phyloP scores from a whole-genome alignment of 202 grass and related monocot species.

The Panicum virgatum region DNA sequence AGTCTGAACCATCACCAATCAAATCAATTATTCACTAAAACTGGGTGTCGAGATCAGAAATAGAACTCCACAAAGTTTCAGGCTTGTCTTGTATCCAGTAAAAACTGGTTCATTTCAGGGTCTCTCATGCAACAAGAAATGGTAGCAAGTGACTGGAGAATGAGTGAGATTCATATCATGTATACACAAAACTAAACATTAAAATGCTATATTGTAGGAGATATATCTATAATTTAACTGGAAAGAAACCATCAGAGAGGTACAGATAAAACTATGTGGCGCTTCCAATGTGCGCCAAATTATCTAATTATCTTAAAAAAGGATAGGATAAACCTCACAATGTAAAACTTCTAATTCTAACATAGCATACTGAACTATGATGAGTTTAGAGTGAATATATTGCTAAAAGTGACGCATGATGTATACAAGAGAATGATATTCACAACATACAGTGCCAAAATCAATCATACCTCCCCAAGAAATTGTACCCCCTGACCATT shows the following conservation, averaged over 20 bases:
- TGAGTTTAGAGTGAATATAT: constrained; percentile 1
- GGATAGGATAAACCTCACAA: not conserved
- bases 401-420: not conserved
- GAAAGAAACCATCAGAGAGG: constrained; percentile 6
- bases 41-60: not conserved
- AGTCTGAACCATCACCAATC: not conserved
- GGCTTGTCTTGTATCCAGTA: not conserved
- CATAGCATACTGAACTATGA: not conserved
- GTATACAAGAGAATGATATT: not conserved
- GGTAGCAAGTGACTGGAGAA: constrained; percentile 2
- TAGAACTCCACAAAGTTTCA: constrained; percentile 21
- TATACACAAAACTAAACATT: constrained; percentile 3
- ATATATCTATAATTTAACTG: not conserved
- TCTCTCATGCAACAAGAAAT: not conserved
- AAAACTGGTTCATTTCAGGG: not conserved
- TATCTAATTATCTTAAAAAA: constrained; percentile 16
- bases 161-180: not conserved
- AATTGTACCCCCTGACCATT: constrained; percentile 71
- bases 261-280: constrained; percentile 1
- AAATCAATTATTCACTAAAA: not conserved
- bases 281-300: not conserved
- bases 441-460: constrained; percentile 8
- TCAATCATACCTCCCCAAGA: constrained; percentile 71
- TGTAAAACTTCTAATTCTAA: constrained; percentile 25
- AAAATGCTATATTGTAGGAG: not conserved